Base-by-base conservation (phyloP, 805 yeast species). In the Kuraishia hungarica region DNA sequence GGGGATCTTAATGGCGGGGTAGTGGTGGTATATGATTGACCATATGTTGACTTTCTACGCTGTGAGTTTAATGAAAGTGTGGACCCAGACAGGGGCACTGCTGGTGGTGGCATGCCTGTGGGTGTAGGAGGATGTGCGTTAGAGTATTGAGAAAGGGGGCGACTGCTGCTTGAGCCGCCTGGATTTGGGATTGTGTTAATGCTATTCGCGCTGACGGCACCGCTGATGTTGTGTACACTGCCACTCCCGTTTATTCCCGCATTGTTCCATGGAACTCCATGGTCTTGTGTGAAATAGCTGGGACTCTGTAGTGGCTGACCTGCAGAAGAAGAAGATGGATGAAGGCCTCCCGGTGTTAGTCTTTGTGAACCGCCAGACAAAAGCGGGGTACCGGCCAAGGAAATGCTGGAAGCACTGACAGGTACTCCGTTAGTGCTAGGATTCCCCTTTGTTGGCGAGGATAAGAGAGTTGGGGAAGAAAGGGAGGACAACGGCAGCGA, bases 371-470 rank as follows among this genome's bases (percentile, higher is more conserved):
- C 53, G 21, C 46, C 51, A 5, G 57, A 49, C 4, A 50, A 39
- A 19, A n/a, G 39, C 17, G 55, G 28, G 24, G 17, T 35, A 35
- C 43, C 43, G 3, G 17, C 43, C 15, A 29, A 20, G 17, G 56
- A 46, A 15, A 49, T 22, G 24, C 19, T 19, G 15, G 50, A 17
- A 13, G 39, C 20, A 13, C 28, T 26, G 2, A 53, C 49, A 1
- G 50, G 49, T 19, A 46, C 46, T n/a, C n/a, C n/a, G n/a, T n/a
- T n/a, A n/a, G 52, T 51, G 15, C 47, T 51, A 22, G 48, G 51
- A 4, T 48, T 52, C 24, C 28, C 26, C 22, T 15, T 21, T 21
- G 52, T 46, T 11, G 57, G 51, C 39, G 57, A 55, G 20, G 51
- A 28, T n/a, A 47, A 13, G 24, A 51, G 48, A 11, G 51, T 43